These are phyloP conservation scores for Lachancea meyersii DNA, from an alignment of 805 yeast species.

Conservation along the genomic window DNA sequence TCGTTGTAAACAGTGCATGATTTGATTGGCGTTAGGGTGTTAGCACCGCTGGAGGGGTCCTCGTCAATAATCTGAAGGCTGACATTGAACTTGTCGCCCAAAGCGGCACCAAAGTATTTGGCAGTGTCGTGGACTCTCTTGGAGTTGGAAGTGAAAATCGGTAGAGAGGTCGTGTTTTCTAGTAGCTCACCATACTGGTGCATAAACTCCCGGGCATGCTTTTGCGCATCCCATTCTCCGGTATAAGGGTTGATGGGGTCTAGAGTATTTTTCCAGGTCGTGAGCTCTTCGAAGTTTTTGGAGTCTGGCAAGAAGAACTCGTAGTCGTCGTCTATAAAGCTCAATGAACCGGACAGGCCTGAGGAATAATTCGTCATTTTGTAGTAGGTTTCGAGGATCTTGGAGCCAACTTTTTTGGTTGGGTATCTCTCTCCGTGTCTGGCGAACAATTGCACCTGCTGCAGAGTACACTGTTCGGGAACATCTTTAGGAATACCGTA, in stretches of 20 bases:
- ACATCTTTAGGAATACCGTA: conserved; percentile 45
- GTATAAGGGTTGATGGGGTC: conserved; percentile 34
- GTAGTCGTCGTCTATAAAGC: conserved; percentile 44
- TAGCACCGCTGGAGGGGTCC: conserved; percentile 41
- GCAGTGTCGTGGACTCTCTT: conserved; percentile 45
- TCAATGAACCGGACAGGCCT: conserved; percentile 43
- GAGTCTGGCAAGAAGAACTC: conserved; percentile 41
- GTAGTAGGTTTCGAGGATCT: conserved; percentile 30
- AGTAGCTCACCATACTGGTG: conserved; percentile 39
- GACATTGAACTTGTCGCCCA: conserved; percentile 22
- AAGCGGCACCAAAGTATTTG: conserved; percentile 43
- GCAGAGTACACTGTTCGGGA: conserved; percentile 46
- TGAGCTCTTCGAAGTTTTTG: conserved; percentile 40
- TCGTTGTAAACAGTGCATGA: conserved; percentile 39
- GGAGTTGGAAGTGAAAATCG: conserved; percentile 46
- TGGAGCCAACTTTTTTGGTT: conserved; percentile 37
- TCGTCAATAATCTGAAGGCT: conserved; percentile 38
- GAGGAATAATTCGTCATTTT: conserved; percentile 26
- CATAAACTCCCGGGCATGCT: conserved; percentile 42
- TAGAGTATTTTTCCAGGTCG: conserved; percentile 17
- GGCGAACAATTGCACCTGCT: conserved; percentile 65
- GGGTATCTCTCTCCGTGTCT: conserved; percentile 82
- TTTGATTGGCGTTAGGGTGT: conserved; percentile 43
- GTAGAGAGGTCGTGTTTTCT: conserved; percentile 35
- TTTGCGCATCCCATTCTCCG: conserved; percentile 42